Conservation (phyloP, 257 asterid species). For the Haberlea rhodopensis region DNA sequence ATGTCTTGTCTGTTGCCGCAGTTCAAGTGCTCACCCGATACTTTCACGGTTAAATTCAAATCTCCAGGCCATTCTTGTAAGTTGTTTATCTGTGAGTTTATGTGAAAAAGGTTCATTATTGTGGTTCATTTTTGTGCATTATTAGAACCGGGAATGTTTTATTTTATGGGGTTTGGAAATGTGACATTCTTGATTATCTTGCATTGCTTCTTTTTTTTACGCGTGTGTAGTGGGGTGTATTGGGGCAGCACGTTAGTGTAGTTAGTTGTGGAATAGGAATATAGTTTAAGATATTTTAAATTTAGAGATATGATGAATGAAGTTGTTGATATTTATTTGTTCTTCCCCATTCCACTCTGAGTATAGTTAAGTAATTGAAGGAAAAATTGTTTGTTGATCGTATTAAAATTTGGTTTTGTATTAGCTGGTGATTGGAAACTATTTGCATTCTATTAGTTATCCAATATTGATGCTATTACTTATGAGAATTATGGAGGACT, state of each 20-base stretch:
- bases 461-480: neutral
- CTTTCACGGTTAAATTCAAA: conserved; percentile 63
- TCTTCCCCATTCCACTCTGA: neutral
- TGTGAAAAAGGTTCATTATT: conserved; percentile 1
- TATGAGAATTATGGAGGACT: conserved; percentile 9
- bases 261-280: no score
- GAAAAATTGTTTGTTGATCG: conserved; percentile 4
- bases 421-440: conserved; percentile 12
- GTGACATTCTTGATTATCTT: no score
- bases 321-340: no score
- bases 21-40: conserved; percentile 84
- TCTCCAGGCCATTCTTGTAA: conserved; percentile 52
- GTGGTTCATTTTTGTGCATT: neutral
- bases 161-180: no score
- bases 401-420: conserved; percentile 4
- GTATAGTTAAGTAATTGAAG: neutral
- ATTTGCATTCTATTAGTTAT: neutral
- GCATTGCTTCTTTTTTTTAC: no score
- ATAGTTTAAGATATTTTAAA: no score
- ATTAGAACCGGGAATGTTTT: no score
- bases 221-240: no score
- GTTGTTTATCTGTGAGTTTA: conserved; percentile 15
- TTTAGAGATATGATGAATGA: no score
- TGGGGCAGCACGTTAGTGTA: no score
- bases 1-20: conserved; percentile 96